Evolutionary conservation across 2,329 filamentous ascomycete species (phyloP).

Genomic region (Colletotrichum gigasporum): DNA sequence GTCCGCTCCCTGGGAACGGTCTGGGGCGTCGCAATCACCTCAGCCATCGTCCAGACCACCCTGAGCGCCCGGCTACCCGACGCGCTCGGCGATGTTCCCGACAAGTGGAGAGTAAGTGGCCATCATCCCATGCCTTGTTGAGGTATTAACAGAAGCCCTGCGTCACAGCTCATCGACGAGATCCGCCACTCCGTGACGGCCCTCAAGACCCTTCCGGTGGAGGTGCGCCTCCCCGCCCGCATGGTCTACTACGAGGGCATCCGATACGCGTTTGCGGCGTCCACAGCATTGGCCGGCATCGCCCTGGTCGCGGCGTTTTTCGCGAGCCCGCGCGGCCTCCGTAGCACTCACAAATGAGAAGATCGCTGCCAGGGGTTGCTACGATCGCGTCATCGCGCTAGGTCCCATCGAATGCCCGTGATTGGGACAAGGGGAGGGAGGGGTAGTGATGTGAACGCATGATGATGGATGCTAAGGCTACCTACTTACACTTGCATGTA

Average conservation of each 20-base stretch:
- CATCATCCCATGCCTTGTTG: constrained; percentile 7
- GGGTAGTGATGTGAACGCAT: too few species aligned
- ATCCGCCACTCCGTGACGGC: constrained; percentile 69
- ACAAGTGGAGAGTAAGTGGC: constrained; percentile 65
- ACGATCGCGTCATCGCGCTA: background rate
- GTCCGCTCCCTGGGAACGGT: constrained; percentile 71
- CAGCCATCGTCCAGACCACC: constrained; percentile 70
- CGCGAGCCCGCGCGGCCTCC: constrained; percentile 41
- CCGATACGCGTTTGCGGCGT: constrained; percentile 63
- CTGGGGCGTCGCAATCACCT: constrained; percentile 71
- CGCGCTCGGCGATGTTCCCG: constrained; percentile 62
- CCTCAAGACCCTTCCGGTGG: constrained; percentile 62
- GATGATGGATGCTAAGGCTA: background rate
- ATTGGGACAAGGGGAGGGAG: too few species aligned
- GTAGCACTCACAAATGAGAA: constrained; percentile 39
- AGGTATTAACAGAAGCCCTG: constrained; percentile 23
- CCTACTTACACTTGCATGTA: too few species aligned
- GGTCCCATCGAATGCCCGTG: background rate
- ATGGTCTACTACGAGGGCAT: constrained; percentile 70
- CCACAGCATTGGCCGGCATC: constrained; percentile 59
- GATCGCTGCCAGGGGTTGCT: background rate
- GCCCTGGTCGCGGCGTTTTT: constrained; percentile 47
- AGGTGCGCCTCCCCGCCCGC: constrained; percentile 64
- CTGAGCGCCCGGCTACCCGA: constrained; percentile 62
- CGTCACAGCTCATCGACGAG: constrained; percentile 66